Evolutionary conservation across 2,329 filamentous ascomycete species (phyloP), one percentile per base, ranked within the genome.

Genomic region (Aspergillus sp.): DNA sequence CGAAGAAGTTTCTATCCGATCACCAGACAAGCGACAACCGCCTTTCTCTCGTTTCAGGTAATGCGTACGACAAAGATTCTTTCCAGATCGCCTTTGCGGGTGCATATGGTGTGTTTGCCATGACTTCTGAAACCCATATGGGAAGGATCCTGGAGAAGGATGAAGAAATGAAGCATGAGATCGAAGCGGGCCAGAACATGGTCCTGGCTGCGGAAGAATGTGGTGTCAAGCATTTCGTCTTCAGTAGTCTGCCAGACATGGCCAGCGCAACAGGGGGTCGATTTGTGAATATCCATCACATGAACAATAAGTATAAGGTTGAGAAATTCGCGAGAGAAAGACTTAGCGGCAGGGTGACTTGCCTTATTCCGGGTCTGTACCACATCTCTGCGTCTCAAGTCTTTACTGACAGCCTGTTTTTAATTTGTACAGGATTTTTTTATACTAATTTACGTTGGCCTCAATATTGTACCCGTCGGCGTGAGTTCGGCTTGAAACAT

Each of bases 221-320:
- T 35, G 8, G 33, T 6, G 45, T 56, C 17, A 22, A 22, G 32
- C 60, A 60, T 49, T 54, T 59, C 19, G 50, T 60, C 26, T 47
- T 60, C n/a, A 62, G 58, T 32, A 59, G 55, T 36, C 41, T 62
- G 38, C 60, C 60, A 13, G 50, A 62, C 33, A 52, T 58, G 19
- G 41, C 41, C 11, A 36, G 45, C 13, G 56, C 38, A 2, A 60
- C 33, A 2, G 17, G 30, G 4, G 56, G 58, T 2, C 53, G 41
- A 3, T 59, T 53, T 20, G 43, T 9, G 13, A 52, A 54, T 19
- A 47, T 60, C 4, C 49, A 48, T 33, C 58, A 60, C 32, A 49
- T 60, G 43, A 51, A 60, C 17, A 47, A 60, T 44, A 60, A 60
- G 33, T 14, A 44, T 48, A 38, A 40, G 10, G 45, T 59, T 33